A percentile compares a stretch with the other conserved stretches of the same genome.
Conservation (phyloP, 1,284 basidiomycete species). For the Ustilago bromivora region DNA sequence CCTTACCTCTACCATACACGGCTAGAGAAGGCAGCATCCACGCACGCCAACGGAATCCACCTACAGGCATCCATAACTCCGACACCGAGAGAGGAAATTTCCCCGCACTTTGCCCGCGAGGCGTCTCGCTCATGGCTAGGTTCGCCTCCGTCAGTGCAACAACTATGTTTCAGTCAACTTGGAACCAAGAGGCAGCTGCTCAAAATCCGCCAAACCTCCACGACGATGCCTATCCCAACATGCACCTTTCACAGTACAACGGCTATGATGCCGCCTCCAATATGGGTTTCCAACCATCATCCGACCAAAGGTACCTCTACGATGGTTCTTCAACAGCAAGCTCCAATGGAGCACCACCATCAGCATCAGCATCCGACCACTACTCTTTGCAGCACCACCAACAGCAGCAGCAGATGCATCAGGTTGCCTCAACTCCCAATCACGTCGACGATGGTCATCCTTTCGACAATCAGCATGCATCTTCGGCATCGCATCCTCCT, state of each 20-base stretch:
- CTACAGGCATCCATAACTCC: not conserved
- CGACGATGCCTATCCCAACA: slow-evolving; percentile 3
- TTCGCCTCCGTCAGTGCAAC: not conserved
- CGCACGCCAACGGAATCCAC: not conserved
- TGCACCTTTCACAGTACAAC: slow-evolving; percentile 20
- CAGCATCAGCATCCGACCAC: slow-evolving; percentile 13
- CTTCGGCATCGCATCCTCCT: slow-evolving; percentile 5
- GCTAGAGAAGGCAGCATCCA: not conserved
- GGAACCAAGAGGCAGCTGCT: slow-evolving; percentile 37
- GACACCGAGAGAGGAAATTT: not conserved
- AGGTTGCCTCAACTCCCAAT: not conserved
- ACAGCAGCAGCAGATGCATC: slow-evolving; percentile 11
- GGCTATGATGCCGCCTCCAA: slow-evolving; percentile 13
- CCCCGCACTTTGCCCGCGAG: not conserved
- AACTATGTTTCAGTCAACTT: slow-evolving; percentile 48
- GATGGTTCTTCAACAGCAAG: slow-evolving; percentile 10
- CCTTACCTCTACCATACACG: not conserved
- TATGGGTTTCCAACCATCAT: slow-evolving; percentile 9
- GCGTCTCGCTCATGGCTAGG: not conserved
- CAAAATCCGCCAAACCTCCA: slow-evolving; percentile 21
- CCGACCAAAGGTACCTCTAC: slow-evolving; percentile 17
- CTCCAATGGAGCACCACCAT: slow-evolving; percentile 16
- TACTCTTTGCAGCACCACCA: slow-evolving; percentile 18
- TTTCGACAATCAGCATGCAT: not conserved
- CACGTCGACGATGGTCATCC: slow-evolving; percentile 2